Evolutionary conservation across 495 filamentous ascomycete species (phyloP).

Genomic region (Podospora tetraspora): DNA sequence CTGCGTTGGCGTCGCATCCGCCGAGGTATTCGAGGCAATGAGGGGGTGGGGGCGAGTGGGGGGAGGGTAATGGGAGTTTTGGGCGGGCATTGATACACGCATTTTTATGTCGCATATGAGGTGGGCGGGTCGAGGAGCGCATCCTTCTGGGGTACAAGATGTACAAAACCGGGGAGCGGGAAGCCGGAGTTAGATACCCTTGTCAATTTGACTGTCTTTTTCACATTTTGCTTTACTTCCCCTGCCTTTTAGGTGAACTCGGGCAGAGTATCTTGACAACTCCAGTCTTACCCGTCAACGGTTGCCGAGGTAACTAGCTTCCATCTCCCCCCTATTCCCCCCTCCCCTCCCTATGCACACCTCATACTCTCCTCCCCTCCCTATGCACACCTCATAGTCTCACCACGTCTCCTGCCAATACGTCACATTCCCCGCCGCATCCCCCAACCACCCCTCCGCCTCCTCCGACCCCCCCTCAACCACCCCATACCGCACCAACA

Average conservation of each 20-base stretch:
- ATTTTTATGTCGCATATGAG: not conserved
- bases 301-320: not conserved
- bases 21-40: not conserved
- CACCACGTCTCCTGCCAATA: constrained; percentile 49
- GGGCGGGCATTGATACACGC: not conserved
- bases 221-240: not conserved
- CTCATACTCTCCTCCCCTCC: not conserved
- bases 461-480: constrained; percentile 17
- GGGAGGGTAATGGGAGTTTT: not conserved
- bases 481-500: constrained; percentile 41
- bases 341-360: not conserved
- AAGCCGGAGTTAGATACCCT: not conserved
- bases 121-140: not conserved
- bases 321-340: not conserved
- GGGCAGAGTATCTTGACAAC: not conserved
- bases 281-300: not conserved
- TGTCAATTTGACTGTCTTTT: not conserved
- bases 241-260: not conserved
- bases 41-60: not conserved
- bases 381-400: not conserved
- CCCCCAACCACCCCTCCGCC: constrained; percentile 30
- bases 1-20: not conserved
- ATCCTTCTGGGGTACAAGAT: not conserved
- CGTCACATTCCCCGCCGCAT: constrained; percentile 12
- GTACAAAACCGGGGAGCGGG: not conserved